Conservation (phyloP, 192 early-diverging fungal species). For the Mortierella hygrophila region DNA sequence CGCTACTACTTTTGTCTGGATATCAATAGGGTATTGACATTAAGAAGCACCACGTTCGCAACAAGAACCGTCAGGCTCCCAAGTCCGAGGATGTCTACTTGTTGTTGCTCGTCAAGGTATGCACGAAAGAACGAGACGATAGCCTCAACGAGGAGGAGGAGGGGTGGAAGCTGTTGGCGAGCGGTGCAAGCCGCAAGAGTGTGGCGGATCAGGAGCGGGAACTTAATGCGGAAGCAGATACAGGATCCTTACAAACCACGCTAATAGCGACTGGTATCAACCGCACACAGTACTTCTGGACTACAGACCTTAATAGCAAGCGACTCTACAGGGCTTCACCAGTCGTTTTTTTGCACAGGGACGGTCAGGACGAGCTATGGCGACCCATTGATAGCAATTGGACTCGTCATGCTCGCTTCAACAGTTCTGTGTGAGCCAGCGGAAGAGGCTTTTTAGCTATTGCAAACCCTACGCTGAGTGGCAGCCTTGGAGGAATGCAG, state of each 20-base stretch:
- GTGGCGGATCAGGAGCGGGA: neutral
- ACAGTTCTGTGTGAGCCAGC: neutral
- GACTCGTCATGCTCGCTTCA: neutral
- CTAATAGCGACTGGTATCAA: too few species aligned
- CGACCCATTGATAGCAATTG: neutral
- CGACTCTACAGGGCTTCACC: neutral
- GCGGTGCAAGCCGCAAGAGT: neutral
- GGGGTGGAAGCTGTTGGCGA: neutral
- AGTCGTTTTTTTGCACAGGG: neutral
- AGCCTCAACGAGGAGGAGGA: neutral
- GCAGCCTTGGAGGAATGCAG: neutral
- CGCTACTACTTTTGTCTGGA: neutral
- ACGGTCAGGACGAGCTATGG: neutral
- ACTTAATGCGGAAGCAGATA: neutral
- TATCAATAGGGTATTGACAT: constrained; percentile 95
- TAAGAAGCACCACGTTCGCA: constrained; percentile 99
- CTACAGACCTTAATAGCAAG: neutral
- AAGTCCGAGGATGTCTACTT: constrained; percentile 97
- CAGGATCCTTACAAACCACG: neutral
- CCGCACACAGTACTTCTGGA: too few species aligned
- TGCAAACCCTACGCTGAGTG: neutral
- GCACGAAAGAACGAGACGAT: neutral
- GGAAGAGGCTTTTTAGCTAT: neutral
- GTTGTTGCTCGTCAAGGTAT: constrained; percentile 96
- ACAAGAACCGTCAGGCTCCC: constrained; percentile 88